phyloP scores from a whole-genome alignment of 345 rosid genomes.

The Populus alba region DNA sequence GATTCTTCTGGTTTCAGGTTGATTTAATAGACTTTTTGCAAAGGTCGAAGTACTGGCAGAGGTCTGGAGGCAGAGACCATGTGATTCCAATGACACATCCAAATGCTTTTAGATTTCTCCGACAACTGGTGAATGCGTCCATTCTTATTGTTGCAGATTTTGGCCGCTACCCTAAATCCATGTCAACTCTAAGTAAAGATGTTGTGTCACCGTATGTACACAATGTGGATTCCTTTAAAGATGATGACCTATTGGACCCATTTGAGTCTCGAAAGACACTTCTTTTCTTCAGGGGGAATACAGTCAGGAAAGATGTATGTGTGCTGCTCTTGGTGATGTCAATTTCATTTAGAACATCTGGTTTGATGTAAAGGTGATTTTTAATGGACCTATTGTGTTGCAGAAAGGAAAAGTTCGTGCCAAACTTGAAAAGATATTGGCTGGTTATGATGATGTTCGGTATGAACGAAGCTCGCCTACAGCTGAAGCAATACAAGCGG shows the following conservation, averaged over 20 bases:
- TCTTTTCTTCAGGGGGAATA: constrained; percentile 90
- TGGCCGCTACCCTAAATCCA: constrained; percentile 65
- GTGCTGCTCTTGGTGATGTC: neutral
- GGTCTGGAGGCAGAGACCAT: constrained; percentile 91
- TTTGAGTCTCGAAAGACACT: constrained; percentile 69
- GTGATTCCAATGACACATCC: constrained; percentile 99
- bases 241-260: constrained; percentile 55
- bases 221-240: constrained; percentile 66
- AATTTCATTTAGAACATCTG: constrained; percentile 1
- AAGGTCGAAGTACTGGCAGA: constrained; percentile 82
- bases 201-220: constrained; percentile 94
- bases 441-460: constrained; percentile 64
- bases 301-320: constrained; percentile 82
- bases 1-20: constrained; percentile 52
- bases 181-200: constrained; percentile 79
- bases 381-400: constrained; percentile 9
- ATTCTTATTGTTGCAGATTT: constrained; percentile 88
- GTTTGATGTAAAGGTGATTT: constrained; percentile 10
- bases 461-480: constrained; percentile 66
- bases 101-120: constrained; percentile 94
- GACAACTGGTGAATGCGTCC: constrained; percentile 79
- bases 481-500: constrained; percentile 66
- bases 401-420: constrained; percentile 89
- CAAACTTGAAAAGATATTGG: constrained; percentile 59
- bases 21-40: constrained; percentile 63